A percentile compares a stretch with the other conserved stretches of the same genome.
These are phyloP conservation scores for Castanea sativa DNA, from an alignment of 306 rosid genomes.

Conservation along the genomic window DNA sequence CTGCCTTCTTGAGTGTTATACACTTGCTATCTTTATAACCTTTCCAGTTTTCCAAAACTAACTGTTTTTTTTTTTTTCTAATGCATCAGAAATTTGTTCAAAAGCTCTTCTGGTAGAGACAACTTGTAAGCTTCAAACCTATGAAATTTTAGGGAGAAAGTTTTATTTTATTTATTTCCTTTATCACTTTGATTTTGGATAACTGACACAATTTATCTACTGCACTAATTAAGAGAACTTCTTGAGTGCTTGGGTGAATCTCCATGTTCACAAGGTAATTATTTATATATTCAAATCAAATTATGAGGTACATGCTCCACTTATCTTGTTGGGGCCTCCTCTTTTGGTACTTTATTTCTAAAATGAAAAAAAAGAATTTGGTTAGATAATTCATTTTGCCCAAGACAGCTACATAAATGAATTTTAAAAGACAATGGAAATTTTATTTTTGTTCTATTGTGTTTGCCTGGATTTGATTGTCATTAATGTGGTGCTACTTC, in stretches of 20 bases:
- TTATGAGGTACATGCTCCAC: background rate
- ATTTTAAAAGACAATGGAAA: too few species aligned
- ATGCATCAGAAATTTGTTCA: slow-evolving; percentile 23
- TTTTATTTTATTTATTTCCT: background rate
- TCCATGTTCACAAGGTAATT: slow-evolving; percentile 24
- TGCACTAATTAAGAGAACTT: background rate
- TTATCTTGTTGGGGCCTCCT: background rate
- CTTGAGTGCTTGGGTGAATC: background rate
- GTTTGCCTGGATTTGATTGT: too few species aligned
- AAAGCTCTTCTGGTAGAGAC: background rate
- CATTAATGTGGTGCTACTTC: background rate
- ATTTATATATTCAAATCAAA: background rate
- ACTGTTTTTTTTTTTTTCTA: background rate
- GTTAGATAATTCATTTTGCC: too few species aligned
- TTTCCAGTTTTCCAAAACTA: background rate
- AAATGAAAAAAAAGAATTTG: too few species aligned
- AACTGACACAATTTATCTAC: background rate
- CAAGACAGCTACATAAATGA: too few species aligned
- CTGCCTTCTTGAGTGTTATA: background rate
- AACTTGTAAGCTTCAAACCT: slow-evolving; percentile 14
- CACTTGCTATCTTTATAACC: background rate
- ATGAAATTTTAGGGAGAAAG: background rate
- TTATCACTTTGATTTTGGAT: background rate
- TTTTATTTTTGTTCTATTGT: too few species aligned
- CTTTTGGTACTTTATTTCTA: too few species aligned